Conservation (phyloP, 1,284 basidiomycete species). For the Anthracocystis panici-leucophaei region DNA sequence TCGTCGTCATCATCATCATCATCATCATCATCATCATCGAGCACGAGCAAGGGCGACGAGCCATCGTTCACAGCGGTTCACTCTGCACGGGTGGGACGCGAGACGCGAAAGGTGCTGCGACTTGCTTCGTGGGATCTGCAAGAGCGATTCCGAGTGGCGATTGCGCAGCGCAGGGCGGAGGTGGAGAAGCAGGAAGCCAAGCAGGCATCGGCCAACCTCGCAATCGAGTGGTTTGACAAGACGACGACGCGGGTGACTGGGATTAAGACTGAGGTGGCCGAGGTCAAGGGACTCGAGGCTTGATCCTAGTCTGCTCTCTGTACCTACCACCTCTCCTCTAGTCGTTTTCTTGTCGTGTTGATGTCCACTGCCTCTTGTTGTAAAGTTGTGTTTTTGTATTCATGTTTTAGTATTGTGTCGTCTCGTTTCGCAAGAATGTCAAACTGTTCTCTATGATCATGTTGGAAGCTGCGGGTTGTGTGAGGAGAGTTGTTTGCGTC, state of each 20-base stretch:
- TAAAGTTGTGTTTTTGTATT: background rate
- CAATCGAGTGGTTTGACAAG: slow-evolving; percentile 58
- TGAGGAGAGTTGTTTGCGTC: background rate
- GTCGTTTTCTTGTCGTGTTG: background rate
- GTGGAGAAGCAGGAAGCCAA: slow-evolving; percentile 62
- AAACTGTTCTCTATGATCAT: background rate
- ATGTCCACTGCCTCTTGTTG: background rate
- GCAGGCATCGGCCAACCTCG: slow-evolving; percentile 56
- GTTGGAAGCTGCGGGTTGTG: no score
- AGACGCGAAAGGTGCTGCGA: slow-evolving; percentile 93
- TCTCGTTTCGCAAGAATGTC: slow-evolving; percentile 3
- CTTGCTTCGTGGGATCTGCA: slow-evolving; percentile 91
- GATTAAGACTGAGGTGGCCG: slow-evolving; percentile 25
- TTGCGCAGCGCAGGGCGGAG: slow-evolving; percentile 79
- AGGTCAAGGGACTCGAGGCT: slow-evolving; percentile 40
- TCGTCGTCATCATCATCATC: slow-evolving; percentile 9
- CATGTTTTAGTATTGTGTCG: background rate
- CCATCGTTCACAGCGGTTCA: slow-evolving; percentile 78
- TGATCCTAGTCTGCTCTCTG: slow-evolving; percentile 1
- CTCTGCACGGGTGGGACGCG: slow-evolving; percentile 79
- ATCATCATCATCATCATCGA: slow-evolving; percentile 6
- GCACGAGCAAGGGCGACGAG: slow-evolving; percentile 15
- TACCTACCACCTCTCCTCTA: background rate
- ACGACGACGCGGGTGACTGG: slow-evolving; percentile 34
- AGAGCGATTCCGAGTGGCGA: slow-evolving; percentile 83